Conservation (phyloP, 2,329 filamentous ascomycete species). For the Nothopassalora personata region DNA sequence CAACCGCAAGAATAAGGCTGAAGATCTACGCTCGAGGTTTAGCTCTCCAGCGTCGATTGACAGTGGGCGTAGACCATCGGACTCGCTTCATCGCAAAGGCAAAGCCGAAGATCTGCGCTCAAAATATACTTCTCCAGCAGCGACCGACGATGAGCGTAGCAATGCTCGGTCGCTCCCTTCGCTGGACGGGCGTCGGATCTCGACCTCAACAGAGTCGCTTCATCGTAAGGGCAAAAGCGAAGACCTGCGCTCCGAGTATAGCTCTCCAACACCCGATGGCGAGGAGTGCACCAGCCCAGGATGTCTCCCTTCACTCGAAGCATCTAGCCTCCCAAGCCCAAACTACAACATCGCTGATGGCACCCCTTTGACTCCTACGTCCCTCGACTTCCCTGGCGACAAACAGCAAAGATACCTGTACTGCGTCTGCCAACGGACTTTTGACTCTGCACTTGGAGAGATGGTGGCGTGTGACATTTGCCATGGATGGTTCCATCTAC, state of each 20-base stretch:
- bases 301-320: no score
- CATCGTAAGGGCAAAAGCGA: neutral
- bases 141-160: neutral
- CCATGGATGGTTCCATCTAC: constrained; percentile 1
- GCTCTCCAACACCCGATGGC: no score
- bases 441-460: constrained; percentile 1
- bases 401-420: neutral
- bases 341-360: no score
- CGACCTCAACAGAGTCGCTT: neutral
- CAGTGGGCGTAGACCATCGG: neutral
- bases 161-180: neutral
- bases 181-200: neutral
- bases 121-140: neutral
- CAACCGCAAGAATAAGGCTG: neutral
- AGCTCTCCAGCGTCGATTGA: neutral
- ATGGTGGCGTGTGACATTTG: constrained; percentile 4
- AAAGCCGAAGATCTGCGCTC: neutral
- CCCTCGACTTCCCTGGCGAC: neutral
- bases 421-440: constrained; percentile 2
- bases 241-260: no score
- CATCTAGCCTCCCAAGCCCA: no score
- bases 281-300: no score
- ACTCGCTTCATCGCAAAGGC: neutral
- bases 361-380: neutral
- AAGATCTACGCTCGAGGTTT: neutral